phyloP scores from a whole-genome alignment of 2,329 filamentous ascomycete species.

The Claviceps arundinis region DNA sequence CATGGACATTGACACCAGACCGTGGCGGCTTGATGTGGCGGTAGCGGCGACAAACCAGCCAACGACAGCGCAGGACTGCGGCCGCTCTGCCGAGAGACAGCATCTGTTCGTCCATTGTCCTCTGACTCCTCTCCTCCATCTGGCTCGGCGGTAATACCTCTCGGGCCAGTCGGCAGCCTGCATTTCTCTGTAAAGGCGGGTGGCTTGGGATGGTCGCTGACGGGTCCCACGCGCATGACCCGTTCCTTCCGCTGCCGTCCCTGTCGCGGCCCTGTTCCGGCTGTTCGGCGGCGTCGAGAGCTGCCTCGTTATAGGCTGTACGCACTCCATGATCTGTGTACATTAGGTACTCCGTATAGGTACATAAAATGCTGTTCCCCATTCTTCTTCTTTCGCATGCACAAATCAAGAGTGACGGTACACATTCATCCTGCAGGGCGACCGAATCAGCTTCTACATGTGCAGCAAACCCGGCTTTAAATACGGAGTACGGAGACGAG shows the following conservation, averaged over 20 bases:
- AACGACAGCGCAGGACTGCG: neutral
- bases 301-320: too few relatives aligned
- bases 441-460: neutral
- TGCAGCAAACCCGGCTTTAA: neutral
- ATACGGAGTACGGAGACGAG: neutral
- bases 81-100: slow-evolving; percentile 1
- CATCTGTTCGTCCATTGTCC: neutral
- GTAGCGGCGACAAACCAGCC: neutral
- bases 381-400: neutral
- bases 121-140: neutral
- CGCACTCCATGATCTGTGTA: too few relatives aligned
- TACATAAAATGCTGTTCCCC: too few relatives aligned
- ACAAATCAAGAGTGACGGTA: neutral
- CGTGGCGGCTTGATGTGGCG: too few relatives aligned
- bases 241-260: neutral
- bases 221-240: neutral
- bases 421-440: neutral
- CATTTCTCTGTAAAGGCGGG: neutral
- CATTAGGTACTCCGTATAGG: too few relatives aligned
- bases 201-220: neutral
- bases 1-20: too few relatives aligned
- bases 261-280: neutral
- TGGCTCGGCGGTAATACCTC: neutral
- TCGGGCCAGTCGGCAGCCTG: slow-evolving; percentile 3
- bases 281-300: too few relatives aligned